Evolutionary conservation across 2,329 filamentous ascomycete genomes (phyloP).

Genomic region (Blumeria graminis): DNA sequence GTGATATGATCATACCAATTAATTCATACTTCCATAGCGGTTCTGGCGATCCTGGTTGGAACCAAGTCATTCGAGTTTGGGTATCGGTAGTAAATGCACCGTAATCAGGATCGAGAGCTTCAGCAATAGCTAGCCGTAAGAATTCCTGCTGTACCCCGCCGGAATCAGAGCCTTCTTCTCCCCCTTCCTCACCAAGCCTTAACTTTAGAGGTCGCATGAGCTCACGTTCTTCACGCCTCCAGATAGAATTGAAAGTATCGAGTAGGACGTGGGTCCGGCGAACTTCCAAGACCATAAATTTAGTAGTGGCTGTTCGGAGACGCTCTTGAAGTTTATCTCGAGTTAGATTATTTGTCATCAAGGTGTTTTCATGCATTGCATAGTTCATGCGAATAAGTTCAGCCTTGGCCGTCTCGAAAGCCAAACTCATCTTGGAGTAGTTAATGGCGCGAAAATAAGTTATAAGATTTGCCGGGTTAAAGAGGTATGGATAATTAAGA

Average conservation of each 20-base stretch:
- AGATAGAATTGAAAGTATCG: constrained; percentile 69
- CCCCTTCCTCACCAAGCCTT: constrained; percentile 54
- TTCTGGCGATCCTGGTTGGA: constrained; percentile 58
- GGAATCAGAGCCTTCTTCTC: constrained; percentile 78
- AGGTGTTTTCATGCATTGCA: constrained; percentile 25
- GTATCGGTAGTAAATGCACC: constrained; percentile 50
- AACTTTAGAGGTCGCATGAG: constrained; percentile 71
- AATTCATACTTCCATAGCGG: constrained; percentile 80
- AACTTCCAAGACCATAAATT: constrained; percentile 47
- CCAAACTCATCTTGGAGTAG: constrained; percentile 61
- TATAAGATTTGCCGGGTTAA: constrained; percentile 46
- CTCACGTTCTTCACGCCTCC: constrained; percentile 63
- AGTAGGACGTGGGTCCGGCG: constrained; percentile 40
- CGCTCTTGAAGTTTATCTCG: constrained; percentile 36
- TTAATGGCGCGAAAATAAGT: constrained; percentile 77
- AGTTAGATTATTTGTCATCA: constrained; percentile 32
- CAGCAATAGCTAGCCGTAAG: constrained; percentile 60
- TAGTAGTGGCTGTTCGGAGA: constrained; percentile 40
- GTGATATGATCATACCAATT: constrained; percentile 62
- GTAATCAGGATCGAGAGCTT: constrained; percentile 55
- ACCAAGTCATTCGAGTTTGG: constrained; percentile 64
- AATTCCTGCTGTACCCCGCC: constrained; percentile 95
- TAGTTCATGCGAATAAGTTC: constrained; percentile 29
- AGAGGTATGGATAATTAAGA: constrained; percentile 59
- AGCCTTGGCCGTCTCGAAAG: constrained; percentile 45